These are phyloP conservation scores for Fusarium transvaalense DNA, from an alignment of 2,329 filamentous ascomycete genomes.

Conservation along the genomic window DNA sequence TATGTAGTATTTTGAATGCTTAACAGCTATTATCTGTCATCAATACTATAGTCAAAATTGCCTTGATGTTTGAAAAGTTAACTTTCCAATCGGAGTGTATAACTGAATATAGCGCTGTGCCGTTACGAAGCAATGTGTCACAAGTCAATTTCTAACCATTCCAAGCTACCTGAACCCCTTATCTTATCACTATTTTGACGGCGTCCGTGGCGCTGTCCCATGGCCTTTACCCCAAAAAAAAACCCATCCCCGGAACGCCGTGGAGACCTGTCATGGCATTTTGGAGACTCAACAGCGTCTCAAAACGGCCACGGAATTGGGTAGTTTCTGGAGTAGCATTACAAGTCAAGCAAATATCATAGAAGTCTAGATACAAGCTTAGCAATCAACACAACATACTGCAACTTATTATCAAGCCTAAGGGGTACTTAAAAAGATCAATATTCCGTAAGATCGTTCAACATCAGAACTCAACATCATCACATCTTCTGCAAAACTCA, in stretches of 20 bases:
- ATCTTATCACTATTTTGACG: neutral
- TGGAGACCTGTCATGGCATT: neutral
- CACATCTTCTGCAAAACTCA: neutral
- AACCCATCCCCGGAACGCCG: neutral
- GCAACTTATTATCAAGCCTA: rapidly evolving
- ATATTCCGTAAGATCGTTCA: rapidly evolving
- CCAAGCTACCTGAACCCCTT: no score
- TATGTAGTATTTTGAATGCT: neutral
- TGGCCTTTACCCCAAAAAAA: neutral
- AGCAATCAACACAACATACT: neutral
- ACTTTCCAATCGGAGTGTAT: neutral
- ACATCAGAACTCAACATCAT: neutral
- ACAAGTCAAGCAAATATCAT: rapidly evolving
- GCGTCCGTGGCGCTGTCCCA: neutral
- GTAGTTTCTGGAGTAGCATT: rapidly evolving
- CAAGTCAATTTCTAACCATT: neutral
- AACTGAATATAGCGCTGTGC: neutral
- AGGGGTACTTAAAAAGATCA: neutral
- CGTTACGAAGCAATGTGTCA: neutral
- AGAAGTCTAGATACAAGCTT: neutral
- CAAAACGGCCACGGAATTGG: neutral
- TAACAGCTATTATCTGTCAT: no score
- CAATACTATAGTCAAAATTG: neutral
- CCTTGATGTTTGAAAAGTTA: neutral
- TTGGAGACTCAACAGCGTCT: neutral